These are phyloP conservation scores for Lipomyces anomalus DNA, from an alignment of 805 yeast genomes.

Conservation along the genomic window DNA sequence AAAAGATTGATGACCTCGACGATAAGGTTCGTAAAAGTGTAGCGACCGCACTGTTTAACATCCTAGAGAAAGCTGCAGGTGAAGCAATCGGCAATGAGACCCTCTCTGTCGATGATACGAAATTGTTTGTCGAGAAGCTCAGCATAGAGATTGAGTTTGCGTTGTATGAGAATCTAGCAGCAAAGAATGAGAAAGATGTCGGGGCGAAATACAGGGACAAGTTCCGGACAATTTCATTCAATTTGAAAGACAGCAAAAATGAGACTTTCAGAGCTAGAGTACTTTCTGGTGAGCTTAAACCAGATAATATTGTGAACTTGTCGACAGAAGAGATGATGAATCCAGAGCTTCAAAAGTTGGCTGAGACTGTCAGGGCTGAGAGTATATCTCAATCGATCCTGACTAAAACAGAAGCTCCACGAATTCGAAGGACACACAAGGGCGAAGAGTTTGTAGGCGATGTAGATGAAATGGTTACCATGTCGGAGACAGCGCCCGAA, in stretches of 20 bases:
- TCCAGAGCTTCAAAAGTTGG: conserved; percentile 65
- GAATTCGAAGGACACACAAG: conserved; percentile 74
- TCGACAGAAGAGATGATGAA: conserved; percentile 71
- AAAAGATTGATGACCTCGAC: conserved; percentile 7
- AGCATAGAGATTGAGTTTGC: conserved; percentile 49
- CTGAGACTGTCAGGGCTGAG: conserved; percentile 65
- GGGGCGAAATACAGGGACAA: conserved; percentile 56
- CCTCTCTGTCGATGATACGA: conserved; percentile 28
- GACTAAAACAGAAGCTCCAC: conserved; percentile 53
- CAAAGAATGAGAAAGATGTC: conserved; percentile 30
- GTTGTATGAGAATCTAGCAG: conserved; percentile 39
- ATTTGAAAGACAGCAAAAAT: conserved; percentile 53
- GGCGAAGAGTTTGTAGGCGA: conserved; percentile 78
- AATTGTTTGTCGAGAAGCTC: conserved; percentile 40
- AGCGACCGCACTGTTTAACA: conserved; percentile 45
- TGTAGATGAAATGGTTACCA: conserved; percentile 34
- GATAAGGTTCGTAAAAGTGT: conserved; percentile 46
- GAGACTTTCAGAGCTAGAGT: conserved; percentile 52
- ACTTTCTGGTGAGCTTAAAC: conserved; percentile 47
- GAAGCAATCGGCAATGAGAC: conserved; percentile 28
- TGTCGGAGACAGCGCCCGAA: background rate
- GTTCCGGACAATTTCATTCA: conserved; percentile 60
- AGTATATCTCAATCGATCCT: conserved; percentile 64
- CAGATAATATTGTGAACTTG: conserved; percentile 56
- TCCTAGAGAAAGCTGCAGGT: conserved; percentile 41